phyloP scores from a whole-genome alignment of 2,329 filamentous ascomycete genomes.

The Fusarium nodosum region DNA sequence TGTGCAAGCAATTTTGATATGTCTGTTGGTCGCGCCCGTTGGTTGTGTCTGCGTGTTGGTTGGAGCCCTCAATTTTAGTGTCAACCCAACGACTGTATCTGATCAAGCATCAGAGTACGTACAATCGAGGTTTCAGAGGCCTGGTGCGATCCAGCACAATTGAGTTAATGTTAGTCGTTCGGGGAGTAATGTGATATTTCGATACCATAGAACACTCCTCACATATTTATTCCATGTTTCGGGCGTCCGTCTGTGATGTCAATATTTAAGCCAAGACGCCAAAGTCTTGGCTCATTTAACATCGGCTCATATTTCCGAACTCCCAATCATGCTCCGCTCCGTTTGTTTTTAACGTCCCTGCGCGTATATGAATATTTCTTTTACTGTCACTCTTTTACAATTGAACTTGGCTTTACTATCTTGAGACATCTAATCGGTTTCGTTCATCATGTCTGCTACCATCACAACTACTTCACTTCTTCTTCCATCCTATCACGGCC shows the following conservation, averaged over 20 bases:
- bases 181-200: no score
- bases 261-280: not conserved
- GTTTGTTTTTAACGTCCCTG: not conserved
- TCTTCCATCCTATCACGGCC: not conserved
- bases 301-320: not conserved
- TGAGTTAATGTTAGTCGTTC: no score
- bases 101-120: no score
- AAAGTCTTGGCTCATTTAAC: constrained; percentile 13
- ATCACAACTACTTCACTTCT: constrained; percentile 2
- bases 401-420: not conserved
- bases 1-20: no score
- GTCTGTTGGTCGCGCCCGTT: no score
- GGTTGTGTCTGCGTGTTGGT: no score
- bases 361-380: not conserved
- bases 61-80: no score
- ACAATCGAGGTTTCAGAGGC: no score
- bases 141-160: no score
- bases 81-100: no score
- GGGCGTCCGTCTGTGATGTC: not conserved
- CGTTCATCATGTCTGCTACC: not conserved
- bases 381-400: not conserved
- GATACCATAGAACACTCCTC: not conserved
- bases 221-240: not conserved
- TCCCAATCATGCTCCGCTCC: not conserved
- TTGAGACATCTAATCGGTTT: not conserved